phyloP scores from a whole-genome alignment of 129 eudicot species.

The Dittrichia graveolens region DNA sequence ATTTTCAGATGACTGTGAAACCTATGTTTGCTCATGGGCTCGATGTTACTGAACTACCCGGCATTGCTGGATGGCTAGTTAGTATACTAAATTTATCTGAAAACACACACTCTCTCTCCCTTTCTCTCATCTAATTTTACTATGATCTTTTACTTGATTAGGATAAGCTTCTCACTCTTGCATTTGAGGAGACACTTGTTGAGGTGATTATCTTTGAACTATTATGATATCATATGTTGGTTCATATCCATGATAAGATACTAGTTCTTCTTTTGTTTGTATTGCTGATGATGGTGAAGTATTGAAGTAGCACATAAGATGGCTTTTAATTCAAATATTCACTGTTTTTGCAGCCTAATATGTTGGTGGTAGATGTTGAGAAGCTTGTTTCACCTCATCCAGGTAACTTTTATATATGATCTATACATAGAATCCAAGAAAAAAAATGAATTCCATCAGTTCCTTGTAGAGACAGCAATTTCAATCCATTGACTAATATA shows the following conservation, averaged over 20 bases:
- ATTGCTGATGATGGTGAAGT: neutral
- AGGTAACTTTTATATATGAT: slow-evolving; percentile 58
- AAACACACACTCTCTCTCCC: slow-evolving; percentile 1
- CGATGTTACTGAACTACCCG: slow-evolving; percentile 95
- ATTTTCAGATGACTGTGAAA: slow-evolving; percentile 94
- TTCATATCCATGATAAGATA: neutral
- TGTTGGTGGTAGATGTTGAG: slow-evolving; percentile 95
- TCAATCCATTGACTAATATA: too few species aligned
- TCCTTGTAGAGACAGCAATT: neutral
- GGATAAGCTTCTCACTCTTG: slow-evolving; percentile 84
- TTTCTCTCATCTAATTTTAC: neutral
- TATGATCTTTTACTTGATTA: slow-evolving; percentile 27
- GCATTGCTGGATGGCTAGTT: slow-evolving; percentile 98
- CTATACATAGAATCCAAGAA: too few species aligned
- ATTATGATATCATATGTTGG: neutral
- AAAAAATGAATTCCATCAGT: too few species aligned
- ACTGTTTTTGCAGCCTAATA: slow-evolving; percentile 75
- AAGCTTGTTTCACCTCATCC: slow-evolving; percentile 71
- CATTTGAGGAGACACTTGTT: slow-evolving; percentile 88
- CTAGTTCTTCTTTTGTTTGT: neutral
- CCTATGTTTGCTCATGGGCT: slow-evolving; percentile 88
- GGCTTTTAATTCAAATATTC: slow-evolving; percentile 2
- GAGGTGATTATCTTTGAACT: slow-evolving; percentile 53
- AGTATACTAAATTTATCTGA: slow-evolving; percentile 13
- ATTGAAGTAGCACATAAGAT: neutral